Evolutionary conservation across 306 rosid species (phyloP).

Genomic region (Boehmeria nivea): DNA sequence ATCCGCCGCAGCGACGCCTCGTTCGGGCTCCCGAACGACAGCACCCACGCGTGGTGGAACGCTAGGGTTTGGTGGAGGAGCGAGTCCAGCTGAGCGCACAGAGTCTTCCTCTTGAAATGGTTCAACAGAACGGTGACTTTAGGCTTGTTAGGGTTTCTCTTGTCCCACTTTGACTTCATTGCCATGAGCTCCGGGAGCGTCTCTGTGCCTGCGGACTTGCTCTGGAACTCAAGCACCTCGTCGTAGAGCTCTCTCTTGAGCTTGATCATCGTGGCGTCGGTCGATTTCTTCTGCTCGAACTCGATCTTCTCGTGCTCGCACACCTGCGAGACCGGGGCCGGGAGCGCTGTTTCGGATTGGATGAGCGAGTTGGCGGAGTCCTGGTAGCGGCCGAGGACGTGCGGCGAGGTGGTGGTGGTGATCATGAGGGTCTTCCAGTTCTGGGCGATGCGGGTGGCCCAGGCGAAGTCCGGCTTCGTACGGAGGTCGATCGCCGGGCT

Average conservation of each 20-base stretch:
- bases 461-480: conserved; percentile 65
- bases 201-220: conserved; percentile 49
- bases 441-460: conserved; percentile 76
- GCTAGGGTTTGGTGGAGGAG: conserved; percentile 77
- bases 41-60: conserved; percentile 92
- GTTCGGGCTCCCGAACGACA: conserved; percentile 93
- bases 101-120: conserved; percentile 93
- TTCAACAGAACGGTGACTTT: conserved; percentile 73
- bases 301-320: conserved; percentile 85
- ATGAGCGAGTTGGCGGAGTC: conserved; percentile 48
- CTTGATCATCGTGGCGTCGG: conserved; percentile 73
- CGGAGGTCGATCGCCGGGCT: conserved; percentile 69
- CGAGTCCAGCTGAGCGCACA: conserved; percentile 81
- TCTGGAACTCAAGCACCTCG: conserved; percentile 61
- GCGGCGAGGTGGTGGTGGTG: conserved; percentile 58
- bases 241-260: conserved; percentile 64
- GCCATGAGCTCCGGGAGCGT: conserved; percentile 65
- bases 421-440: conserved; percentile 63
- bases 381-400: conserved; percentile 52
- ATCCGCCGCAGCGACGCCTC: conserved; percentile 67
- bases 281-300: conserved; percentile 85
- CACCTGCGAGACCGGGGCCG: conserved; percentile 30
- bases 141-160: conserved; percentile 38
- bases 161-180: conserved; percentile 81
- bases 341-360: conserved; percentile 16